Percentiles rank a stretch among this genome's conserved stretches.
These are phyloP conservation scores for Platismatia glauca DNA, from an alignment of 495 filamentous ascomycete genomes.

Conservation along the genomic window DNA sequence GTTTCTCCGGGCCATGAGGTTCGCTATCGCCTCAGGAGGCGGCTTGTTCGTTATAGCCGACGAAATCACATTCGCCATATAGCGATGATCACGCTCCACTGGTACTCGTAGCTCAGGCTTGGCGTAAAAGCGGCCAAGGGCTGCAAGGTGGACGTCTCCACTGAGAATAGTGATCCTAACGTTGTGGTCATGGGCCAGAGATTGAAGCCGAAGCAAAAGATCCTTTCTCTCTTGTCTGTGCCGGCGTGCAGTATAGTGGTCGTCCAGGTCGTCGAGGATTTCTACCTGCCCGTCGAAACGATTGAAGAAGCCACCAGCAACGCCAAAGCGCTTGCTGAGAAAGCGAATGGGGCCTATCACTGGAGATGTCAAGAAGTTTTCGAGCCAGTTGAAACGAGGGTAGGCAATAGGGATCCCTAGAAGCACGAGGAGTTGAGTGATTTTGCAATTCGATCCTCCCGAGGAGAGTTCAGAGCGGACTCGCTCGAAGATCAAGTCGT, in stretches of 20 bases:
- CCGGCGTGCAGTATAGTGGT: constrained; percentile 86
- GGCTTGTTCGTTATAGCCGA: constrained; percentile 90
- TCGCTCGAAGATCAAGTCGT: constrained; percentile 68
- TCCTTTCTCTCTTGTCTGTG: constrained; percentile 81
- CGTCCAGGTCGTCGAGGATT: constrained; percentile 85
- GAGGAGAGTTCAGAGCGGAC: constrained; percentile 52
- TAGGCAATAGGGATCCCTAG: constrained; percentile 93
- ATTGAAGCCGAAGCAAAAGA: constrained; percentile 66
- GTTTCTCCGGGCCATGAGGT: constrained; percentile 74
- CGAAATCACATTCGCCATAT: constrained; percentile 67
- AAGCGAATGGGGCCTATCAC: constrained; percentile 78
- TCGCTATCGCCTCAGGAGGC: constrained; percentile 79
- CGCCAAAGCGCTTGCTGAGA: constrained; percentile 81
- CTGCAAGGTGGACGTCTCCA: constrained; percentile 70
- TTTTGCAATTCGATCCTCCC: constrained; percentile 48
- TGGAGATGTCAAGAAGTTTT: constrained; percentile 79
- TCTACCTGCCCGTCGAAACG: constrained; percentile 86
- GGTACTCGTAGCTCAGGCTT: constrained; percentile 54
- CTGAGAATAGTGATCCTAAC: constrained; percentile 79
- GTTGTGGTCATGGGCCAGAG: constrained; percentile 57
- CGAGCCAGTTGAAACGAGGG: constrained; percentile 86
- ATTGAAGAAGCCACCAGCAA: constrained; percentile 82
- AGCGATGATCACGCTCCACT: constrained; percentile 55
- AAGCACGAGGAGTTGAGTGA: constrained; percentile 77
- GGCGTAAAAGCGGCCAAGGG: constrained; percentile 67